A percentile compares a stretch with the other conserved stretches of the same genome.
Evolutionary conservation across 192 early-diverging fungal genomes (phyloP).

Genomic region (Geranomyces michiganensis): DNA sequence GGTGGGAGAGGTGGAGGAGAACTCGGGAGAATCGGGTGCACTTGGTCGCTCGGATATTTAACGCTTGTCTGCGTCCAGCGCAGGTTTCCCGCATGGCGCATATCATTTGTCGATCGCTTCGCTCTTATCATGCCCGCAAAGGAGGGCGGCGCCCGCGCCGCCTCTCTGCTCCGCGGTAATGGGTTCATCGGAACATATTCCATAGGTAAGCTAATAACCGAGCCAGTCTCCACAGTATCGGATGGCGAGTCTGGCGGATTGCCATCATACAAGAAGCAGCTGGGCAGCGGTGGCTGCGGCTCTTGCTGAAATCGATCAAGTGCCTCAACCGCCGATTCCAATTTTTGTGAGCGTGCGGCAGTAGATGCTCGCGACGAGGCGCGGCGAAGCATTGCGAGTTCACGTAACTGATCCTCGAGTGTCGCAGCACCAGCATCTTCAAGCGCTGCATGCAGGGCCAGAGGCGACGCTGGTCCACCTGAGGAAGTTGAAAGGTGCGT

Average conservation of each 20-base stretch:
- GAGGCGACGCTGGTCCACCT: neutral
- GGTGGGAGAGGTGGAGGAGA: too few relatives aligned
- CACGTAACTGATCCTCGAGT: slow-evolving; percentile 4
- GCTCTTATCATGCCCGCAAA: too few relatives aligned
- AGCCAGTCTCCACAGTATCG: neutral
- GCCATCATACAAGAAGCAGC: too few relatives aligned
- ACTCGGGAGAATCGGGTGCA: too few relatives aligned
- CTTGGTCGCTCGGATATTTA: too few relatives aligned
- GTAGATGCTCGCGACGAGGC: neutral
- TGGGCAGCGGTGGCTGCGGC: neutral
- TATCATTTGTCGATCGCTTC: too few relatives aligned
- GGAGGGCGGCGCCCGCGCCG: too few relatives aligned
- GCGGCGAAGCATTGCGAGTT: neutral
- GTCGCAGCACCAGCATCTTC: slow-evolving; percentile 4
- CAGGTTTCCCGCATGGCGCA: too few relatives aligned
- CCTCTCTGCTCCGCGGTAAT: neutral
- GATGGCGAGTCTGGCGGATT: too few relatives aligned
- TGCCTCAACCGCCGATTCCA: neutral
- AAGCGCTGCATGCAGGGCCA: neutral
- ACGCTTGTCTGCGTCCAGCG: too few relatives aligned
- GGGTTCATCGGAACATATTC: neutral
- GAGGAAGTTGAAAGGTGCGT: neutral
- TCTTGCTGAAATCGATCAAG: neutral
- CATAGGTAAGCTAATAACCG: neutral
- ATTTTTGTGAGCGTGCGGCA: neutral